phyloP scores from a whole-genome alignment of 2,329 filamentous ascomycete species.

The Cordyceps fumosorosea region DNA sequence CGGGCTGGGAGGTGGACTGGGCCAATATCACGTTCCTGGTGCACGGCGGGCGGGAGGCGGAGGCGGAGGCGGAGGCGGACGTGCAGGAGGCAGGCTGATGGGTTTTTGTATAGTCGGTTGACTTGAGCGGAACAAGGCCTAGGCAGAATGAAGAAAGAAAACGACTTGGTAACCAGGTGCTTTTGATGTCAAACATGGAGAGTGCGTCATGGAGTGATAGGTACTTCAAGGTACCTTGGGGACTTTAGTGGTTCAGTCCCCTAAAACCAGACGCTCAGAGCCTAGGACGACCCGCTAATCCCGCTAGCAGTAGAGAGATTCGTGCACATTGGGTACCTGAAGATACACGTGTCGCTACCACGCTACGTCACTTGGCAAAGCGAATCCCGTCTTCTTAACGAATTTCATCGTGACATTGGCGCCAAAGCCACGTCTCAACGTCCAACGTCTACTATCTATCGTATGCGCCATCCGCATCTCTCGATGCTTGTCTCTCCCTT shows the following conservation, averaged over 20 bases:
- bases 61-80: no score
- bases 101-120: no score
- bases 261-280: neutral
- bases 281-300: neutral
- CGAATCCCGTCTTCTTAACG: neutral
- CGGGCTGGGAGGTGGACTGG: neutral
- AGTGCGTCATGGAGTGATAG: neutral
- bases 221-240: neutral
- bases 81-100: no score
- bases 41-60: neutral
- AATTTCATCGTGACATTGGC: neutral
- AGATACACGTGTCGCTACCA: neutral
- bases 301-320: no score
- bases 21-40: neutral
- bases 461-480: neutral
- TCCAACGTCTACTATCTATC: neutral
- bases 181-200: neutral
- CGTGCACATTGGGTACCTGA: neutral
- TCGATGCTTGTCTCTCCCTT: neutral
- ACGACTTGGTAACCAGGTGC: no score
- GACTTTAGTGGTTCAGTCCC: neutral
- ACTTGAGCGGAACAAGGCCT: no score
- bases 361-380: neutral
- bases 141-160: no score
- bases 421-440: slow-evolving; percentile 5